Conservation (phyloP, 78 protist genomes). For the Dictyostelium discoideum region dicty_2.7 NC_007091.3:4598001-4598500, state of each 20-base stretch:
- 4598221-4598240: not conserved
- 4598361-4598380: too few relatives aligned
- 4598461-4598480: too few relatives aligned
- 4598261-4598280: not conserved
- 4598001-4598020: not conserved
- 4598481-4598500: too few relatives aligned
- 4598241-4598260: not conserved
- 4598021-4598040: not conserved
- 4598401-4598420: not conserved
- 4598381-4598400: not conserved
- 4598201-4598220: not conserved
- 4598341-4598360: not conserved
- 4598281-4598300: not conserved
- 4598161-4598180: constrained; percentile 23
- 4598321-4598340: not conserved
- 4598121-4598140: not conserved
- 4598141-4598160: not conserved
- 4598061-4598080: too few relatives aligned
- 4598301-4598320: not conserved
- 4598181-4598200: not conserved
- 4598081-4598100: too few relatives aligned
- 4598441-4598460: too few relatives aligned
- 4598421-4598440: too few relatives aligned
- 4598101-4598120: not conserved
- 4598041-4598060: too few relatives aligned